Base-by-base conservation (phyloP, 192 early-diverging fungal species). In the Entomortierella beljakovae region DNA sequence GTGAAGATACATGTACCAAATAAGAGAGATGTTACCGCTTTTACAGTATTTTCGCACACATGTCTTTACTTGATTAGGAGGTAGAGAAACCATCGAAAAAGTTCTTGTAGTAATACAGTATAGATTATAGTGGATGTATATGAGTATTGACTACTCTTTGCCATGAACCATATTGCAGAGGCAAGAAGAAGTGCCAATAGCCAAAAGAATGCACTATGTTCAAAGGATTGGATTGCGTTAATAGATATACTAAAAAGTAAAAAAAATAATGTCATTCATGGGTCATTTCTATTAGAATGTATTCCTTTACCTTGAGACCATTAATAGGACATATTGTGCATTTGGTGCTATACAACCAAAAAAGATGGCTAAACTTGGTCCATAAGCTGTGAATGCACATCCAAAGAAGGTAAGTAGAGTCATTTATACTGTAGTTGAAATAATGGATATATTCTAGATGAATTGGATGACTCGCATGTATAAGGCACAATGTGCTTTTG, bases 151-250 rank as follows among this genome's bases (percentile, higher is more conserved):
- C 80, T 59, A 22, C 63, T 46, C 26, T 72, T 82, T 0, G 82
- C 81, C 3, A 90, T 29, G 67, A 82, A 93, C 92, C 93, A 95
- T 57, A 94, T 86, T n/a, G 86, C 79, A 15, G 92, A 91, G 10
- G 93, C 83, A 0, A 94, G 28, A 1, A 95, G 82, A 32, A 94
- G 81, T 0, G 94, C 90, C 23, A 94, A 58, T 16, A 95, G 81
- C 88, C 92, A 95, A 66, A 95, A 95, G 81, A 95, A 95, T 15
- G 93, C 92, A 61, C 94, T 94, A 43, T 23, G 31, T 34, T 5
- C 22, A 34, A 26, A 22, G 26, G 6, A 61, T 15, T 49, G 6
- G 29, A 35, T 23, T 7, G 35, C 8, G 0, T 2, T 33, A 22
- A 20, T 2, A 59, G 1, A 38, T 7, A 59, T 22, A 26, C 34